Conservation (phyloP, 2,329 filamentous ascomycete genomes). For the Epichloe amarillans region DNA sequence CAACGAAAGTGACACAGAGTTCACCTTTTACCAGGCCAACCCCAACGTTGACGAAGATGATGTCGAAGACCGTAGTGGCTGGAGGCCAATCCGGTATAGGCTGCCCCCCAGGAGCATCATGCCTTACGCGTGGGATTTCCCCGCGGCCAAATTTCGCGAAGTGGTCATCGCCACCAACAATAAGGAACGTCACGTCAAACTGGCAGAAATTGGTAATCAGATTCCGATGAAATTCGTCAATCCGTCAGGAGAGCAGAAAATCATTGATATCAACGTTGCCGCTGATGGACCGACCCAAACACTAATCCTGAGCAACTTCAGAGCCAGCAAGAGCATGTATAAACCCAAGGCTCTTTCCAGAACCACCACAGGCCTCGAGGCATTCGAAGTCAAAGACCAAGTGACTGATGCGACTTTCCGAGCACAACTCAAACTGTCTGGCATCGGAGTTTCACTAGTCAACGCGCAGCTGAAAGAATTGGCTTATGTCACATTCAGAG, state of each 20-base stretch:
- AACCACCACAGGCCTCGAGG: constrained; percentile 35
- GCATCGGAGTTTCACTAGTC: constrained; percentile 84
- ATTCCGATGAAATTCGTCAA: constrained; percentile 82
- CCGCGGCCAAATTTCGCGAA: constrained; percentile 91
- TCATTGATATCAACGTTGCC: constrained; percentile 91
- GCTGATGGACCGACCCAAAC: constrained; percentile 94
- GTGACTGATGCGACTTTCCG: constrained; percentile 82
- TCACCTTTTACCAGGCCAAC: constrained; percentile 90
- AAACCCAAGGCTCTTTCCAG: constrained; percentile 39
- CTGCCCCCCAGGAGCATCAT: constrained; percentile 94
- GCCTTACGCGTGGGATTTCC: constrained; percentile 99
- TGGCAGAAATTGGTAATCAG: constrained; percentile 91
- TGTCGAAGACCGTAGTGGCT: constrained; percentile 68
- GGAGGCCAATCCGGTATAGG: constrained; percentile 85
- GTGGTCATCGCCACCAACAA: constrained; percentile 50
- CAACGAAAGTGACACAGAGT: constrained; percentile 94
- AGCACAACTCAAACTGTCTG: constrained; percentile 76
- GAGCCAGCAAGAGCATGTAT: constrained; percentile 84
- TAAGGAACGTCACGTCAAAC: constrained; percentile 73
- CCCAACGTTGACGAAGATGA: constrained; percentile 89
- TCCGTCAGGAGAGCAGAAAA: constrained; percentile 59
- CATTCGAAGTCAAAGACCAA: constrained; percentile 85
- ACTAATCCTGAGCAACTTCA: constrained; percentile 86
- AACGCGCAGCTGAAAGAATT: constrained; percentile 86
- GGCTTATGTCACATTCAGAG: constrained; percentile 84